Evolutionary conservation across 2,329 filamentous ascomycete species (phyloP).

Genomic region (Hypomyces perniciosus): DNA sequence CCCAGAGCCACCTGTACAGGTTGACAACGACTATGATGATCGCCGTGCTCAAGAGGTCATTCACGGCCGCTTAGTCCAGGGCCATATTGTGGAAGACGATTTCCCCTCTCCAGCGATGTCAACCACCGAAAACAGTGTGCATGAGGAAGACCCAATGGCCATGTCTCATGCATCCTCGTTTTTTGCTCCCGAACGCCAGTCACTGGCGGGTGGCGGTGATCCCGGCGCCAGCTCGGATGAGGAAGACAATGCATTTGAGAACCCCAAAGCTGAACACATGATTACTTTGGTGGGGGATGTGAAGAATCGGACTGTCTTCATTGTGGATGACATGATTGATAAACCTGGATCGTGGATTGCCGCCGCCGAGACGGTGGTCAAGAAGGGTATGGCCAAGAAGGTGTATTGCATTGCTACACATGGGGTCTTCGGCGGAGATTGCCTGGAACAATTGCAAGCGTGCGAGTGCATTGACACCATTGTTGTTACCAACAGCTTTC

Average conservation of each 20-base stretch:
- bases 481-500: conserved; percentile 95
- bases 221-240: conserved; percentile 80
- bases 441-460: conserved; percentile 79
- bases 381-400: conserved; percentile 82
- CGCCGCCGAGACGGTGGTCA: conserved; percentile 92
- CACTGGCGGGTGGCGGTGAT: conserved; percentile 77
- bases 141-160: conserved; percentile 75
- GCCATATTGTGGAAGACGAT: conserved; percentile 92
- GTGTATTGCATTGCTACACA: conserved; percentile 98
- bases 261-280: conserved; percentile 81
- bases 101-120: conserved; percentile 73
- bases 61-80: conserved; percentile 83
- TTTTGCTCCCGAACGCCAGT: conserved; percentile 62
- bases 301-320: conserved; percentile 78
- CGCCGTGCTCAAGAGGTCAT: conserved; percentile 83
- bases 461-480: conserved; percentile 93
- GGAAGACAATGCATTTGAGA: conserved; percentile 82
- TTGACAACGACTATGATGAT: conserved; percentile 60
- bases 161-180: conserved; percentile 75
- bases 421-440: conserved; percentile 86
- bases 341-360: conserved; percentile 96
- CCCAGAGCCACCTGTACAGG: conserved; percentile 24
- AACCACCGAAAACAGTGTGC: conserved; percentile 57
- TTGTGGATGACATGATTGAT: conserved; percentile 99
- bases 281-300: conserved; percentile 98